Base-by-base conservation (phyloP, 108 stramenopile genomes). In the Cyclotella sp. region DNA sequence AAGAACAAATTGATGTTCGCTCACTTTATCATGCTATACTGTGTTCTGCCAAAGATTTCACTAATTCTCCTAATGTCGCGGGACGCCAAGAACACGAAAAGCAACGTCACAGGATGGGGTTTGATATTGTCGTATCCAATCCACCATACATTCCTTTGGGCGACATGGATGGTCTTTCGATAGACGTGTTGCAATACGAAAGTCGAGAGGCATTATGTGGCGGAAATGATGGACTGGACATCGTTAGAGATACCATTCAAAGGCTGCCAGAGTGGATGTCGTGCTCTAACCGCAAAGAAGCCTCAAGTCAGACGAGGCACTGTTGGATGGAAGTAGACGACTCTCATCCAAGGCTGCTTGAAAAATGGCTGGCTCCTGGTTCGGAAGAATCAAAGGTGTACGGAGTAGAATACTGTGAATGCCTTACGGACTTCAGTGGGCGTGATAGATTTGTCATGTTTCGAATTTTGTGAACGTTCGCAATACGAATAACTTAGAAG, bases 321-420 rank as follows among this genome's bases (percentile, higher is more conserved):
- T 91, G 92, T 54, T 96, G 93, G 93, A 86, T 96, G 89, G 96
- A 96, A 87, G 93, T 96, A 9, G 91, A 94, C 77, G 88, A 87
- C 15, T 86, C 90, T 16, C 96, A 96, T 77, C 93, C 93, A 42
- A 27, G 28, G 9, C 19, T 91, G 51, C 57, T 93, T 9, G 58
- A 78, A 59, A 52, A 84, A 28, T 75, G 63, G 70, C 68, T 86
- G 30, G 54, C 73, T 9, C 76, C 72, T 30, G 74, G 60, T 28
- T 70, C 54, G 12, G 24, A 19, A 24, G 84, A 79, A 57, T 65
- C 84, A 13, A 57, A 42, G 2, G 24, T 72, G 45, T 53, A 34
- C 9, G 73, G 74, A 43, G 81, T 85, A 21, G 72, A 82, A 57
- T 82, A 53, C 67, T 49, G 52, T 28, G 63, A 73, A 21, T 28